phyloP scores from a whole-genome alignment of 257 asterid species.

The Scutellaria minor region DNA sequence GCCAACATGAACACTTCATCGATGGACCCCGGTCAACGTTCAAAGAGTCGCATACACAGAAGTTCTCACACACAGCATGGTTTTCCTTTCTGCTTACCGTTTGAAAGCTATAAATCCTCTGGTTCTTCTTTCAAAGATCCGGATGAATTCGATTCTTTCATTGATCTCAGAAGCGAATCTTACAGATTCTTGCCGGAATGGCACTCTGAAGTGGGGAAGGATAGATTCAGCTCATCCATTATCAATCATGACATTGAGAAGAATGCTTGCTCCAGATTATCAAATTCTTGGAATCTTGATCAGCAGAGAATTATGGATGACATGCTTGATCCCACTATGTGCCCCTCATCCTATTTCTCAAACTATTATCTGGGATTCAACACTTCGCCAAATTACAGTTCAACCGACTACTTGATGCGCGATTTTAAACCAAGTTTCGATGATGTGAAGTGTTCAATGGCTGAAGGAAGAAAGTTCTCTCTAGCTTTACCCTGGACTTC shows the following conservation, averaged over 20 bases:
- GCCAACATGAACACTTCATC: no score
- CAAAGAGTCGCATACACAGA: constrained; percentile 30
- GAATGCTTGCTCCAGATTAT: constrained; percentile 34
- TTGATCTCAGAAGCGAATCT: constrained; percentile 43
- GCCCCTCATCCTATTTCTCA: constrained; percentile 40
- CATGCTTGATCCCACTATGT: constrained; percentile 32
- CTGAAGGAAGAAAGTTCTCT: constrained; percentile 38
- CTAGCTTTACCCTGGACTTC: constrained; percentile 45
- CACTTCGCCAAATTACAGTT: constrained; percentile 37
- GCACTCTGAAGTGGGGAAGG: constrained; percentile 43
- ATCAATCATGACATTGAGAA: constrained; percentile 25
- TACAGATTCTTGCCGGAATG: constrained; percentile 48
- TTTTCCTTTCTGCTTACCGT: constrained; percentile 42
- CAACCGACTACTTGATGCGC: constrained; percentile 31
- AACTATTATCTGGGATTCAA: constrained; percentile 34
- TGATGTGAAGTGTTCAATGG: constrained; percentile 38
- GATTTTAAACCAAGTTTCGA: constrained; percentile 42
- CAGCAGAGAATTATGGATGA: constrained; percentile 39
- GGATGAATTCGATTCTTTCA: constrained; percentile 42
- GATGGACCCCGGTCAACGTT: constrained; percentile 32
- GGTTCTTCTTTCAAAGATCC: constrained; percentile 40
- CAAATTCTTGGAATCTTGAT: constrained; percentile 43
- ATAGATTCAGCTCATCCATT: constrained; percentile 34
- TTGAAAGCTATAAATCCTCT: constrained; percentile 37
- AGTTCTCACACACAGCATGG: constrained; percentile 39